Evolutionary conservation across 2,329 filamentous ascomycete species (phyloP).

Genomic region (Fusarium virguliforme): DNA sequence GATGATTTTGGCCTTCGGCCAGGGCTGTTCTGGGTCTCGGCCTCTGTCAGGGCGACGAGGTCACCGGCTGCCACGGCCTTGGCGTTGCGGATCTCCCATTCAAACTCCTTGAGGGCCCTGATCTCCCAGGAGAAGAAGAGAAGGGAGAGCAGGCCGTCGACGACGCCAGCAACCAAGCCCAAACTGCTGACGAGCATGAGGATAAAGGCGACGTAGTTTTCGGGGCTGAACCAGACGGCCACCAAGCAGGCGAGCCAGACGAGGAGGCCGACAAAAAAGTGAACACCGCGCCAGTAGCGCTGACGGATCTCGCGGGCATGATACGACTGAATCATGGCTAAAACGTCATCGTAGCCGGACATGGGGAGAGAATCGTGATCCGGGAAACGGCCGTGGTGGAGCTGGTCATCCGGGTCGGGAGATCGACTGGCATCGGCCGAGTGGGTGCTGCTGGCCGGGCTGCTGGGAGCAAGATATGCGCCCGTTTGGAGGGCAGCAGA

Average conservation of each 20-base stretch:
- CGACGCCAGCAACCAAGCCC: constrained; percentile 79
- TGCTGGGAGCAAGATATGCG: constrained; percentile 47
- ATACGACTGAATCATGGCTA: constrained; percentile 80
- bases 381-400: constrained; percentile 49
- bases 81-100: constrained; percentile 89
- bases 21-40: constrained; percentile 30
- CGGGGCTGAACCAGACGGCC: constrained; percentile 88
- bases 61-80: constrained; percentile 61
- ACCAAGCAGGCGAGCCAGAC: constrained; percentile 82
- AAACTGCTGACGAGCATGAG: constrained; percentile 86
- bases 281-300: constrained; percentile 77
- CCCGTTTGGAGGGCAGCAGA: constrained; percentile 49
- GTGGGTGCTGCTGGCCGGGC: constrained; percentile 46
- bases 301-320: constrained; percentile 79
- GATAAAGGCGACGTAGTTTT: constrained; percentile 83
- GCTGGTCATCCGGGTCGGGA: constrained; percentile 54
- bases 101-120: constrained; percentile 87
- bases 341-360: constrained; percentile 67
- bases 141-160: constrained; percentile 89
- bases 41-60: constrained; percentile 42
- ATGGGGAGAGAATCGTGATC: constrained; percentile 38
- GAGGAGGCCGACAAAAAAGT: constrained; percentile 79
- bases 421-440: constrained; percentile 41
- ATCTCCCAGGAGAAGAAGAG: constrained; percentile 91
- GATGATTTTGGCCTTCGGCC: constrained; percentile 38